A percentile compares a stretch with the other conserved stretches of the same genome.
phyloP scores from a whole-genome alignment of 2,329 filamentous ascomycete genomes.

The Exophiala xenobiotica region DNA sequence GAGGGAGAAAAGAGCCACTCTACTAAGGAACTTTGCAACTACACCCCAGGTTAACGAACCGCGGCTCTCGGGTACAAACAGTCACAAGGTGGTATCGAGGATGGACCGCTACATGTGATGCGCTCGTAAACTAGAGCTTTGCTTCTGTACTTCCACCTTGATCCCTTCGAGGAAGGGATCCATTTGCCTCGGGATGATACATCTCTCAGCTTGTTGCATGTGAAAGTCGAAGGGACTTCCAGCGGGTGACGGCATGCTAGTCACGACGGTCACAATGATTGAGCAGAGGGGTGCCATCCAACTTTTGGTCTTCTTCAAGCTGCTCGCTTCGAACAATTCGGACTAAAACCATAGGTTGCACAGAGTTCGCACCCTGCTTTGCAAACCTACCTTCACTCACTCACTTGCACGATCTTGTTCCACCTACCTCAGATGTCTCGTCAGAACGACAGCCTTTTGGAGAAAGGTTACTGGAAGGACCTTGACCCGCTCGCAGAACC shows the following conservation, averaged over 20 bases:
- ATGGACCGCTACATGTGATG: too few species aligned
- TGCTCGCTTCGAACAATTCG: background rate
- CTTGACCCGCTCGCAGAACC: conserved; percentile 10
- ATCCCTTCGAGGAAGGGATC: background rate
- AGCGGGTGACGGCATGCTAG: too few species aligned
- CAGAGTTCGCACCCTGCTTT: too few species aligned
- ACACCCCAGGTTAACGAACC: background rate
- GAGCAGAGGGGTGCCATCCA: background rate
- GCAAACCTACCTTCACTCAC: background rate
- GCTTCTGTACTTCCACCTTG: background rate
- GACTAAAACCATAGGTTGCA: too few species aligned
- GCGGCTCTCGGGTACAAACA: background rate
- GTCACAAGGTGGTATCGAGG: background rate
- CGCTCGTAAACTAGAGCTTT: background rate
- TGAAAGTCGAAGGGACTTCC: background rate
- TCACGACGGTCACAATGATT: background rate
- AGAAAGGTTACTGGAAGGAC: conserved; percentile 29
- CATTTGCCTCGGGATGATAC: background rate
- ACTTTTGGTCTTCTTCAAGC: background rate
- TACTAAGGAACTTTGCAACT: too few species aligned
- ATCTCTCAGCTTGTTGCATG: background rate
- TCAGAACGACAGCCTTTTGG: conserved; percentile 25
- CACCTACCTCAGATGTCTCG: conserved; percentile 8
- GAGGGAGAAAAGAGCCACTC: too few species aligned
- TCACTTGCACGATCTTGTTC: background rate